Percentiles rank a stretch among this genome's conserved stretches.
Conservation (phyloP, 2,329 filamentous ascomycete genomes). For the Daldinia eschscholtzii region DNA sequence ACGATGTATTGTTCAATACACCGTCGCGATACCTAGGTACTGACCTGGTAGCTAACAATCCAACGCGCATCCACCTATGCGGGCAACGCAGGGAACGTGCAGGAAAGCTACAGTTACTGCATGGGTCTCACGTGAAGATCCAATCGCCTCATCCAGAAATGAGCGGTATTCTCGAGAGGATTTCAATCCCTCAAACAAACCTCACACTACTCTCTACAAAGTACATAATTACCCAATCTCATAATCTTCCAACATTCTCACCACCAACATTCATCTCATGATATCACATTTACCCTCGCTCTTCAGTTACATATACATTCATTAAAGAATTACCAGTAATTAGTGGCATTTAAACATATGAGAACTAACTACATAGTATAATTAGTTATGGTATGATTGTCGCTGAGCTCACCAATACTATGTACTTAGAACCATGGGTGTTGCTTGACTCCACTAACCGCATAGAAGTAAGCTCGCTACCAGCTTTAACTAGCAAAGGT, state of each 20-base stretch:
- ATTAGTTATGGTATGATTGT: neutral
- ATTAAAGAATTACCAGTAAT: neutral
- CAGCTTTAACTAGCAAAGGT: neutral
- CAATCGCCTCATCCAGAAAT: neutral
- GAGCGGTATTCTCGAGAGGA: neutral
- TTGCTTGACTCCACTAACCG: neutral
- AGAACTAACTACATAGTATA: neutral
- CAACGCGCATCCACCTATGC: neutral
- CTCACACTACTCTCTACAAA: too few species aligned
- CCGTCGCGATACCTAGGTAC: neutral
- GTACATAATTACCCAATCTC: neutral
- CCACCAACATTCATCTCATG: neutral
- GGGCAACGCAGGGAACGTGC: slow-evolving; percentile 7
- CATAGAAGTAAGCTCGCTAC: slow-evolving; percentile 7
- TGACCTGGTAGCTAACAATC: neutral
- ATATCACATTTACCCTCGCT: neutral
- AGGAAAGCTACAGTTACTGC: slow-evolving; percentile 1
- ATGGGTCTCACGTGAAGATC: slow-evolving; percentile 12
- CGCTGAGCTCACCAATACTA: neutral
- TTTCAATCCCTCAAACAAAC: neutral
- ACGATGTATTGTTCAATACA: neutral
- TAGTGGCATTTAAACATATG: neutral
- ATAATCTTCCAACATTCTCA: neutral
- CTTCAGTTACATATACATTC: neutral
- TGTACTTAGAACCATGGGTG: neutral